phyloP scores from a whole-genome alignment of 2,329 filamentous ascomycete genomes.

The Dothideomycetes sp. region DNA sequence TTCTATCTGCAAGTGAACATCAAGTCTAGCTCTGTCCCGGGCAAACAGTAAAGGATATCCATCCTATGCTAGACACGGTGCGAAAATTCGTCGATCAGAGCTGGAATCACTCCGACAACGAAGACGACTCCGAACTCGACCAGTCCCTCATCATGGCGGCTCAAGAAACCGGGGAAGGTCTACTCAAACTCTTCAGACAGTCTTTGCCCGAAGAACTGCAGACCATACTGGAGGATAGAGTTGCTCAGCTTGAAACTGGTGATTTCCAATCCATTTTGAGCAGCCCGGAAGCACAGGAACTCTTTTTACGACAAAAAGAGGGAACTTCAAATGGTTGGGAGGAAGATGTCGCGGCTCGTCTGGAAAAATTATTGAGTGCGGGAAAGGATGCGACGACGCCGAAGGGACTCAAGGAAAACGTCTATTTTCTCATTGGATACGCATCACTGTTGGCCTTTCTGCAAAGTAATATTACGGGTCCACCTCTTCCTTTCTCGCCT shows the following conservation, averaged over 20 bases:
- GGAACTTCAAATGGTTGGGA: slow-evolving; percentile 28
- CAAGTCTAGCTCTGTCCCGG: too few species aligned
- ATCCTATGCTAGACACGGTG: not conserved
- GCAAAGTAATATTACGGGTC: slow-evolving; percentile 80
- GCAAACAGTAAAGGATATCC: too few species aligned
- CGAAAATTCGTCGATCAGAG: not conserved
- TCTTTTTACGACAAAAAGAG: slow-evolving; percentile 29
- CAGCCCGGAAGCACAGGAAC: slow-evolving; percentile 25
- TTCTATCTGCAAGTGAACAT: too few species aligned
- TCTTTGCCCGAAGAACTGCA: slow-evolving; percentile 32
- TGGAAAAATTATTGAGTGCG: slow-evolving; percentile 27
- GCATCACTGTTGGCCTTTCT: slow-evolving; percentile 68
- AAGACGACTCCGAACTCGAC: not conserved
- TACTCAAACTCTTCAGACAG: slow-evolving; percentile 29
- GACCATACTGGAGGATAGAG: slow-evolving; percentile 22
- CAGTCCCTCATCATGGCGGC: not conserved
- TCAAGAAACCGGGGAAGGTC: slow-evolving; percentile 28
- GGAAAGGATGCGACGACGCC: slow-evolving; percentile 3
- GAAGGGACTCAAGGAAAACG: slow-evolving; percentile 27
- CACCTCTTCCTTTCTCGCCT: slow-evolving; percentile 54
- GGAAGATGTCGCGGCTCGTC: slow-evolving; percentile 33
- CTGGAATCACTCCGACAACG: not conserved
- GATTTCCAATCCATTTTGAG: slow-evolving; percentile 30
- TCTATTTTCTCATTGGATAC: slow-evolving; percentile 48
- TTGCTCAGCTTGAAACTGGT: slow-evolving; percentile 30